Percentiles rank a stretch among this genome's conserved stretches.
Evolutionary conservation across 192 early-diverging fungal species (phyloP).

Genomic region (Rhizophagus prolifer): DNA sequence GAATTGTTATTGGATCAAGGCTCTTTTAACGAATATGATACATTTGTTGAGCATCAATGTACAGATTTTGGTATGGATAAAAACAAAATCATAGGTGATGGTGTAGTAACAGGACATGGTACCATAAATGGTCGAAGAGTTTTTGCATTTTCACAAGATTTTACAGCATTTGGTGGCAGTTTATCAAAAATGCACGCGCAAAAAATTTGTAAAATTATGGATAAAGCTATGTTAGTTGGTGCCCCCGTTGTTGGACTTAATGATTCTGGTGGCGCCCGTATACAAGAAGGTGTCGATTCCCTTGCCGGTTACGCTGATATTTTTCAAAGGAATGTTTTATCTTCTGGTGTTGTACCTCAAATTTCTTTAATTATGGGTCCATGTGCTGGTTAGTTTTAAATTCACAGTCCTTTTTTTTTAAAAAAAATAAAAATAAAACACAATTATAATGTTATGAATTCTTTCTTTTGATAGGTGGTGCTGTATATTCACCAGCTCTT

Average conservation of each 20-base stretch:
- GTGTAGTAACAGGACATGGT: slow-evolving; percentile 95
- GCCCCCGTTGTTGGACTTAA: slow-evolving; percentile 96
- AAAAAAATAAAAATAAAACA: background rate
- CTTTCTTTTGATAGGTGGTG: slow-evolving; percentile 58
- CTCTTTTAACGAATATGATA: slow-evolving; percentile 89
- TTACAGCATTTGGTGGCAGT: slow-evolving; percentile 90
- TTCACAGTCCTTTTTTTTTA: background rate
- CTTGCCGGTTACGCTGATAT: slow-evolving; percentile 96
- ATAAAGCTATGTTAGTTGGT: slow-evolving; percentile 86
- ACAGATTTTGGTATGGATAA: slow-evolving; percentile 85
- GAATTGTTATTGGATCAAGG: slow-evolving; percentile 79
- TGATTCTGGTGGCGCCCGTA: slow-evolving; percentile 96
- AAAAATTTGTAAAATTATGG: slow-evolving; percentile 95
- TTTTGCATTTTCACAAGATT: slow-evolving; percentile 92
- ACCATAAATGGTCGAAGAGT: slow-evolving; percentile 89
- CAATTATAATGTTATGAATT: too few species aligned
- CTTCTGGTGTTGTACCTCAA: slow-evolving; percentile 93
- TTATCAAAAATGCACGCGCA: slow-evolving; percentile 84
- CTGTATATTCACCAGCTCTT: slow-evolving; percentile 95
- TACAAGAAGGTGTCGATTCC: slow-evolving; percentile 97
- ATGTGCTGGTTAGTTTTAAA: slow-evolving; percentile 67
- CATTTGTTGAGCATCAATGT: slow-evolving; percentile 94
- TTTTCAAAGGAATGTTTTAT: slow-evolving; percentile 87
- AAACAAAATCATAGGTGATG: slow-evolving; percentile 85
- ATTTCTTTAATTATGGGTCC: slow-evolving; percentile 97